Evolutionary conservation across 202 grass and related monocot genomes (phyloP), one percentile per base, ranked within the genome.

Genomic region (Musa balbisiana): DNA sequence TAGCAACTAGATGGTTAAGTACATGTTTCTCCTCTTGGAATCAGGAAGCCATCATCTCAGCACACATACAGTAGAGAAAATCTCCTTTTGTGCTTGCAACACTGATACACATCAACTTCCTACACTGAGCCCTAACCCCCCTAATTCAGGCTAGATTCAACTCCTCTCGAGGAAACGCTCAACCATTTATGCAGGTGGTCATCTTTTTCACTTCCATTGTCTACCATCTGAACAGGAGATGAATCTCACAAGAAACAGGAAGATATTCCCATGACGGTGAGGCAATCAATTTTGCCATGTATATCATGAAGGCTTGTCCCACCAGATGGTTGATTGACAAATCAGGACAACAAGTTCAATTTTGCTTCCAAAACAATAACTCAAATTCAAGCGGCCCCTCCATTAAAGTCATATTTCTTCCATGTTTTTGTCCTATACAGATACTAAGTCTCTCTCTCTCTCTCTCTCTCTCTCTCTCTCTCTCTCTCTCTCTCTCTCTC

Each of bases 351-450:
- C 6, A 29, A 70, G 17, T 70, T 70, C 67, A 70, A 70, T 51
- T 70, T 70, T 70, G 33, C 33, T 69, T 69, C 14, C 67, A 69
- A 69, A 69, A 69, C 67, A 26, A 21, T 50, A 69, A 69, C 43
- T 51, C 67, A 17, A 69, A 69, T 11, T 2, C 8, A 67, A 67
- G 64, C 3, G 67, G 33, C 56, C 66, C 67, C 67, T n/a, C 33
- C 12, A 69, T 50, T 50, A 69, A 51, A 16, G 43, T 43, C 17
- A 69, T 50, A 15, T 69, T 51, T 50, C 8, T 51, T 50, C 67
- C 50, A 13, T 69, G 22, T 69, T 12, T 50, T 50, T 69, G 14
- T 69, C 33, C 22, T 21, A 19, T 21, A 1, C 13, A 60, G 14
- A 60, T 60, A 65, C 26, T 14, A 27, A 65, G 23, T 21, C 8